phyloP scores from a whole-genome alignment of 495 filamentous ascomycete genomes.

The Trichoderma parareesei region DNA sequence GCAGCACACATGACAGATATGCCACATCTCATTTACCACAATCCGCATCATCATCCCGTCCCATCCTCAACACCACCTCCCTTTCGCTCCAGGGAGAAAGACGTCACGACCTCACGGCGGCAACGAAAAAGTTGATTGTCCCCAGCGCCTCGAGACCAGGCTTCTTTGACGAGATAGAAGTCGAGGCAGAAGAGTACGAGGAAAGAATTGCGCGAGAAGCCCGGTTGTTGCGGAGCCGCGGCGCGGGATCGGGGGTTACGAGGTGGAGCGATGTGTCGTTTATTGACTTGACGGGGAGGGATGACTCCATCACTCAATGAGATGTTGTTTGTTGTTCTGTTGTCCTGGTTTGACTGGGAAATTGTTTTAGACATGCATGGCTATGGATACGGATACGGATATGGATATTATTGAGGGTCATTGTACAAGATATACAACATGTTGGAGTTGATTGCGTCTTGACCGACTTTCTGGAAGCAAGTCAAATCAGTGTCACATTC shows the following conservation, averaged over 20 bases:
- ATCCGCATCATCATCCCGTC: no score
- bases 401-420: no score
- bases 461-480: no score
- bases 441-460: no score
- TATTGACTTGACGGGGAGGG: constrained; percentile 34
- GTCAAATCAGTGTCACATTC: no score
- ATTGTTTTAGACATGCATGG: no score
- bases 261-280: constrained; percentile 27
- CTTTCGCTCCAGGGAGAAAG: background rate
- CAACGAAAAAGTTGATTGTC: constrained; percentile 12
- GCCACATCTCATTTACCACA: no score
- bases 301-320: constrained; percentile 2
- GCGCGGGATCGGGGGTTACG: background rate
- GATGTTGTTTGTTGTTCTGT: no score
- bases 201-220: constrained; percentile 14
- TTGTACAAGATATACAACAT: no score
- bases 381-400: no score
- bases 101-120: background rate
- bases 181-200: constrained; percentile 21
- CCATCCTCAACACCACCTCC: background rate
- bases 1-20: no score
- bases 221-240: background rate
- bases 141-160: constrained; percentile 24
- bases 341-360: no score
- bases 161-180: constrained; percentile 28